Base-by-base conservation (phyloP, 2,329 filamentous ascomycete genomes). In the Colletotrichum endophyticum region DNA sequence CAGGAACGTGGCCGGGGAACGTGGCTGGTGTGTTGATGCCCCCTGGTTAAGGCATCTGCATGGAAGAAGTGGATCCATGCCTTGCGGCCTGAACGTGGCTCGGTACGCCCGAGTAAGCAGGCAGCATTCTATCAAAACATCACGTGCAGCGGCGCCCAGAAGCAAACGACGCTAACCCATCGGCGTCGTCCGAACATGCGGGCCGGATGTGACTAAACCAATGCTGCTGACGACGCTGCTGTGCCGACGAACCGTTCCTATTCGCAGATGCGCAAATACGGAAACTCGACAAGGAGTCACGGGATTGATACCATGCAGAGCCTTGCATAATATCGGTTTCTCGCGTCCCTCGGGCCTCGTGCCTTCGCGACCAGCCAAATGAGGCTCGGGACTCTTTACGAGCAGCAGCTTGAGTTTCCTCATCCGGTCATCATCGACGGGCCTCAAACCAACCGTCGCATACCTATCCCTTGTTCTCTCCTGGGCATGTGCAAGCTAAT, bases 151-250 rank as follows among this genome's bases (percentile, higher is more conserved):
- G 59, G 59, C 27, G 73, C 70, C 70, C 64, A 76, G 70, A 61
- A 27, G 44, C 56, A 69, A 76, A 70, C 11, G 25, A 72, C 77
- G 75, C 77, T 78, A 78, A 77, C 12, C 66, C 72, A 61, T 78
- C 77, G 77, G 77, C 69, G 72, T 78, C 72, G 77, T 78, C 77
- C 77, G 77, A 78, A 73, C 67, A 53, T 67, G 53, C 66, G 72
- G 72, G 72, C 66, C 36, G 64, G 57, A 34, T 19, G 34, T 59
- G 63, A 78, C 70, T 56, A 67, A 62, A 56, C 53, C 44, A 25
- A 53, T 56, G 30, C 49, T 36, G 77, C 77, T 78, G 77, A 78
- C 77, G 77, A 78, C 77, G 71, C 49, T 59, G 68, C 61, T 36
- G 64, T 77, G 70, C 77, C 74, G 77, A 69, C 15, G 28, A 72